These are phyloP conservation scores for Aspergillus caelatus DNA, from an alignment of 2,329 filamentous ascomycete species.

Conservation along the genomic window DNA sequence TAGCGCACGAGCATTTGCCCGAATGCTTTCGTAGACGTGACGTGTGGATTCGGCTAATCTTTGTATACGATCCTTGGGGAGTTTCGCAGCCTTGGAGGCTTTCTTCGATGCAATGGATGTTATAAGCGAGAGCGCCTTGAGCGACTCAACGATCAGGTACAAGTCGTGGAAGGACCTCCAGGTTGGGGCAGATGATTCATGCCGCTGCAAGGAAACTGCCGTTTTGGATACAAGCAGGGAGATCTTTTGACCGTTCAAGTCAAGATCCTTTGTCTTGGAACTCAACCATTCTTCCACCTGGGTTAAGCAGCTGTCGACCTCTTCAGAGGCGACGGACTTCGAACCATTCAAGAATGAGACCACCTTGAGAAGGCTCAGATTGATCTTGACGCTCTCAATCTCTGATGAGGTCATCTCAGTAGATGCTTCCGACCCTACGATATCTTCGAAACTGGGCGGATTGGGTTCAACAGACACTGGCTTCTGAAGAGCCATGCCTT, in stretches of 20 bases:
- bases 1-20: conserved; percentile 37
- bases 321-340: conserved; percentile 31
- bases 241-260: conserved; percentile 21
- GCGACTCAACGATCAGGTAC: conserved; percentile 43
- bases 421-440: conserved; percentile 26
- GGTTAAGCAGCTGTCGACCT: conserved; percentile 32
- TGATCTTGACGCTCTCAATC: conserved; percentile 36
- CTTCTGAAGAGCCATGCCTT: conserved; percentile 34
- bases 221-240: conserved; percentile 28
- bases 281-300: conserved; percentile 36
- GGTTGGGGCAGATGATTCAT: conserved; percentile 35
- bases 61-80: conserved; percentile 40
- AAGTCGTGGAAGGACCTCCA: conserved; percentile 47
- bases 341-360: conserved; percentile 37
- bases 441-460: conserved; percentile 30
- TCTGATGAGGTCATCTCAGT: conserved; percentile 40
- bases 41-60: conserved; percentile 27
- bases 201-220: conserved; percentile 28
- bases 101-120: conserved; percentile 35
- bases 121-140: conserved; percentile 43
- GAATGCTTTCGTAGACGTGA: conserved; percentile 37
- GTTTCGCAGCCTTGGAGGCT: conserved; percentile 31
- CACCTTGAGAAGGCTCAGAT: conserved; percentile 37
- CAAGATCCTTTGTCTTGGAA: conserved; percentile 27
- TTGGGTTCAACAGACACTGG: conserved; percentile 31